Conservation (phyloP, 2,329 filamentous ascomycete genomes). For the Chaetomium sp. region DNA sequence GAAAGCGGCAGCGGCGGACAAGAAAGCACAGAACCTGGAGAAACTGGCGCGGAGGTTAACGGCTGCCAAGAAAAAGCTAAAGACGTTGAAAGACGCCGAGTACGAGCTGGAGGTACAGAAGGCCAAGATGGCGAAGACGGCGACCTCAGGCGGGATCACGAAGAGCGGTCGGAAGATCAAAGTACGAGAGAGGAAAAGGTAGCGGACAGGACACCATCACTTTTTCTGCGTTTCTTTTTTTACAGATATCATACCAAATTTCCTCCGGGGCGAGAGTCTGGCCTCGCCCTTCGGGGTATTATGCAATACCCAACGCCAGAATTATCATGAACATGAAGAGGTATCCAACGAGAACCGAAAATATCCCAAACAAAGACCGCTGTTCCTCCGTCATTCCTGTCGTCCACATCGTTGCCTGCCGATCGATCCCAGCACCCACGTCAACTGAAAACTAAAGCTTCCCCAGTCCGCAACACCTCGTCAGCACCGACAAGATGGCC, state of each 20-base stretch:
- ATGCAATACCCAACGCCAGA: slow-evolving; percentile 31
- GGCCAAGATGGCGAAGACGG: slow-evolving; percentile 66
- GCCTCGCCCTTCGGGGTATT: slow-evolving; percentile 25
- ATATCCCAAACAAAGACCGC: not conserved
- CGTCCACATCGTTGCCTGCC: not conserved
- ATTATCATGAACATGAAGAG: slow-evolving; percentile 24
- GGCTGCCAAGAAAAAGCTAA: slow-evolving; percentile 56
- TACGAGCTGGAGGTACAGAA: slow-evolving; percentile 59
- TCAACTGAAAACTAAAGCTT: slow-evolving; percentile 23
- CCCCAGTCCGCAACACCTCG: slow-evolving; percentile 32
- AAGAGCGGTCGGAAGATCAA: slow-evolving; percentile 65
- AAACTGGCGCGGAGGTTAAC: slow-evolving; percentile 54
- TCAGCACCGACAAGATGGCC: slow-evolving; percentile 27
- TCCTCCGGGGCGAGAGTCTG: slow-evolving; percentile 21
- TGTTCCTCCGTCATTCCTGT: not conserved
- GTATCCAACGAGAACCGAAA: slow-evolving; percentile 9
- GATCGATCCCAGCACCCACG: no score
- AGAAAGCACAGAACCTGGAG: slow-evolving; percentile 46
- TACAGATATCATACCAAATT: slow-evolving; percentile 8
- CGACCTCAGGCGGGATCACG: slow-evolving; percentile 60
- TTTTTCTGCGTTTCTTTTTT: slow-evolving; percentile 21
- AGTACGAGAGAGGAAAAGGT: slow-evolving; percentile 64
- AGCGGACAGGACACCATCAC: slow-evolving; percentile 33
- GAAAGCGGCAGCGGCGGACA: slow-evolving; percentile 39
- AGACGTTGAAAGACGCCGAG: slow-evolving; percentile 58